phyloP scores from a whole-genome alignment of 768 basidiomycete genomes.

The Boletus subparvulus region DNA sequence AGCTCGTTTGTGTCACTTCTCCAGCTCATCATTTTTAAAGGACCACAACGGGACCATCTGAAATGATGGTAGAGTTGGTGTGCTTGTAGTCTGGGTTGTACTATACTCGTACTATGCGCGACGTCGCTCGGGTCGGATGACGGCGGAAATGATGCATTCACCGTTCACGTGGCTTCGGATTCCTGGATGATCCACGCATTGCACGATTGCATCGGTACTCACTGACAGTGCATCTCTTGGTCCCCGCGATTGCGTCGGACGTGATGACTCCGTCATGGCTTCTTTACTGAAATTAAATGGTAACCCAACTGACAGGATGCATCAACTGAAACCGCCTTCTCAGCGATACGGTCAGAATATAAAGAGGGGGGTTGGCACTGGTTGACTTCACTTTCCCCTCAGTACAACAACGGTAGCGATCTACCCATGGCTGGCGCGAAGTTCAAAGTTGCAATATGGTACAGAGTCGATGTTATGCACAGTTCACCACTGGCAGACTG shows the following conservation, averaged over 20 bases:
- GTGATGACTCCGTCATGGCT: neutral
- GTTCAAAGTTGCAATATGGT: constrained; percentile 33
- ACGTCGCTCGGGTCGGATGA: neutral
- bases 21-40: neutral
- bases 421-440: constrained; percentile 17
- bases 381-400: neutral
- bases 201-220: constrained; percentile 25
- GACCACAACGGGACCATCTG: no score
- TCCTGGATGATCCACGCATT: neutral
- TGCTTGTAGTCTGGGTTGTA: neutral
- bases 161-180: neutral
- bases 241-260: constrained; percentile 27
- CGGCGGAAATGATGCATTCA: neutral
- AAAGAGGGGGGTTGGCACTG: neutral
- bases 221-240: neutral
- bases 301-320: neutral
- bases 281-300: constrained; percentile 6
- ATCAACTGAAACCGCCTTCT: neutral
- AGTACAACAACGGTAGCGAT: neutral
- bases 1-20: neutral
- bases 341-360: neutral
- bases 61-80: neutral
- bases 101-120: neutral
- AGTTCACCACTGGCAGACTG: neutral
- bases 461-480: neutral